These are phyloP conservation scores for Fusarium sp. DNA, from an alignment of 2,329 filamentous ascomycete genomes.

Conservation along the genomic window DNA sequence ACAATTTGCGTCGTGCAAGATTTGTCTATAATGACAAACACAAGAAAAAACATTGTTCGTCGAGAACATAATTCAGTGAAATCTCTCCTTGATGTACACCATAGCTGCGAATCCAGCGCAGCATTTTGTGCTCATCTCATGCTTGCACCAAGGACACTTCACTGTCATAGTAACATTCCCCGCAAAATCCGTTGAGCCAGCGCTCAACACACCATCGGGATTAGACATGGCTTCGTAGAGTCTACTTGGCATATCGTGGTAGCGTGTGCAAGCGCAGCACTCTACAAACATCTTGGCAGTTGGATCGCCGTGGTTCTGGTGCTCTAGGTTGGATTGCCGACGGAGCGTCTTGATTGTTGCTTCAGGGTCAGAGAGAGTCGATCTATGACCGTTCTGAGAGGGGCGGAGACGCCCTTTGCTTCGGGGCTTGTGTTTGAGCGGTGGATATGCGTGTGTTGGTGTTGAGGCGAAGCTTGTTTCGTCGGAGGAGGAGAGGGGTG, in stretches of 20 bases:
- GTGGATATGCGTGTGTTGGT: conserved; percentile 56
- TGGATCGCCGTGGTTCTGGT: conserved; percentile 52
- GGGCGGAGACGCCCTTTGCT: conserved; percentile 40
- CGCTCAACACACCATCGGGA: conserved; percentile 65
- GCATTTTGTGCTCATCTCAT: conserved; percentile 76
- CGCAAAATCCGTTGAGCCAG: conserved; percentile 62
- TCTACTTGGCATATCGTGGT: conserved; percentile 74
- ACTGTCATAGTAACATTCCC: conserved; percentile 71
- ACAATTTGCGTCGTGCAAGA: conserved; percentile 36
- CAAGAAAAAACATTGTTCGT: neutral
- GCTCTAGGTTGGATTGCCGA: conserved; percentile 20
- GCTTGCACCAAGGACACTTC: conserved; percentile 78
- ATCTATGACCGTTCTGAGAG: conserved; percentile 31
- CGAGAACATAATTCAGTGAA: conserved; percentile 58
- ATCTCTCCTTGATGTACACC: conserved; percentile 73
- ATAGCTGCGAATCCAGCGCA: conserved; percentile 77
- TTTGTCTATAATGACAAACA: conserved; percentile 16
- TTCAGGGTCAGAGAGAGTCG: conserved; percentile 32
- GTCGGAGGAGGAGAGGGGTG: conserved; percentile 27
- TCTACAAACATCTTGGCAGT: conserved; percentile 74
- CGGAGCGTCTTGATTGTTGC: conserved; percentile 28
- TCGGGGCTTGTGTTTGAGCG: conserved; percentile 50
- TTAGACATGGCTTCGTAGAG: conserved; percentile 74
- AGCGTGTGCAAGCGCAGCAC: conserved; percentile 73
- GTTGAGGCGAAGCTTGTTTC: conserved; percentile 47